A percentile compares a stretch with the other conserved stretches of the same genome.
Conservation (phyloP, 2,329 filamentous ascomycete genomes). For the Allantophomopsis lycopodina region DNA sequence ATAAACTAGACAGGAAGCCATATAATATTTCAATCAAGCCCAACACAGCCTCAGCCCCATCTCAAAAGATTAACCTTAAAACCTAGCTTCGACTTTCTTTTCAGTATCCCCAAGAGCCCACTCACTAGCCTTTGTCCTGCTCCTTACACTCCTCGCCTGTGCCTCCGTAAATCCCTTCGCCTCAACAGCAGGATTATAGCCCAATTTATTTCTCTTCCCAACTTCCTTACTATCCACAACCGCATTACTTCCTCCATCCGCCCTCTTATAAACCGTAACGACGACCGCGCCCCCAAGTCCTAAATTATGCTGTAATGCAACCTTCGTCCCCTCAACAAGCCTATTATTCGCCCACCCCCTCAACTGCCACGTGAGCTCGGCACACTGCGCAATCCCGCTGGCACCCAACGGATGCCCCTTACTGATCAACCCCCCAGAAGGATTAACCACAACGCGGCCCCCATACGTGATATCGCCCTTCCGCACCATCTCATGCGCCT, state of each 20-base stretch:
- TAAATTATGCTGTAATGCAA: conserved; percentile 82
- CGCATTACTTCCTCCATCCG: conserved; percentile 58
- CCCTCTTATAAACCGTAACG: conserved; percentile 76
- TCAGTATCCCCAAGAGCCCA: conserved; percentile 71
- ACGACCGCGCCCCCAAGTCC: conserved; percentile 85
- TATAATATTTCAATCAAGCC: too few relatives aligned
- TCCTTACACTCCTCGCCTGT: conserved; percentile 60
- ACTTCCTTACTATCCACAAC: conserved; percentile 36
- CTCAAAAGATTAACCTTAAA: conserved; percentile 24
- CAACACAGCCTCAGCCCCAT: not conserved
- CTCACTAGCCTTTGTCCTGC: conserved; percentile 46
- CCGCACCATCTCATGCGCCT: conserved; percentile 84
- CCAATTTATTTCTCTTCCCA: conserved; percentile 52
- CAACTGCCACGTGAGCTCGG: conserved; percentile 90
- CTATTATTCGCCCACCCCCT: conserved; percentile 94
- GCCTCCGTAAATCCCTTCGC: conserved; percentile 76
- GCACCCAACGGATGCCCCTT: conserved; percentile 94
- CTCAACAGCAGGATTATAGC: conserved; percentile 85
- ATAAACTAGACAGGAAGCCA: too few relatives aligned
- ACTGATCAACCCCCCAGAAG: conserved; percentile 85
- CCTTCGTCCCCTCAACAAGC: conserved; percentile 49
- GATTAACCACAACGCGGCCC: conserved; percentile 71
- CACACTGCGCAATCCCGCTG: conserved; percentile 89
- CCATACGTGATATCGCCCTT: conserved; percentile 86
- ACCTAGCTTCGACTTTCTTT: conserved; percentile 60